Evolutionary conservation across 2,329 filamentous ascomycete species (phyloP), one percentile per base, ranked within the genome.

Genomic region (Fusarium sp.): DNA sequence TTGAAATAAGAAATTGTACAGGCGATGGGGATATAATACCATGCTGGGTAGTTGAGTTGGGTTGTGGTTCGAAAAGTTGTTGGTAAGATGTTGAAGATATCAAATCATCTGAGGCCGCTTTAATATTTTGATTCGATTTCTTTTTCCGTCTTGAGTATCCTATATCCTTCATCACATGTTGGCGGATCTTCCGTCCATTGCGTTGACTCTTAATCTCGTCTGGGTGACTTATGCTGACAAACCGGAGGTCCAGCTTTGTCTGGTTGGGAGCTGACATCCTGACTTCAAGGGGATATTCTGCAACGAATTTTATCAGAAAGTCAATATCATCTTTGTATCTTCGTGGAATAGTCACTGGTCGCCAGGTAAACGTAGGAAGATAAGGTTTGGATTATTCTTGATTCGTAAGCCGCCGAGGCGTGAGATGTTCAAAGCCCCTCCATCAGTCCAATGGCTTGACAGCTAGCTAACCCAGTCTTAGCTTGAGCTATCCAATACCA

Each of bases 161-260:
- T 43, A 54, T 44, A 13, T 43, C 37, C 30, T 24, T 56, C 47
- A 56, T 56, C 22, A 56, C 54, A 56, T 56, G 54, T 19, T 56
- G 37, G 14, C 51, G 54, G 11, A 56, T 30, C 24, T 54, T 53
- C 22, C 30, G 47, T n/a, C 53, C 53, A 22, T 54, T 56, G 22
- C 32, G n/a, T 20, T 11, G 22, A 9, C 22, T 43, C 24, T 53
- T 56, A 4, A 53, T 20, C 22, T 56, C 54, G n/a, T 56, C 37
- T 28, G 54, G 54, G 47, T 56, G 47, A 19, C 30, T 43, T 24
- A 56, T 30, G 8, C 28, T 53, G 37, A 56, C 47, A 15, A 56
- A 56, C 47, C 53, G 37, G 13, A 56, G 15, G 15, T n/a, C 43
- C 6, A 19, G 9, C 37, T 33, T 26, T 40, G 11, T 5, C 15